Conservation (phyloP, 2,329 filamentous ascomycete genomes). For the Colletotrichum endophyticum region DNA sequence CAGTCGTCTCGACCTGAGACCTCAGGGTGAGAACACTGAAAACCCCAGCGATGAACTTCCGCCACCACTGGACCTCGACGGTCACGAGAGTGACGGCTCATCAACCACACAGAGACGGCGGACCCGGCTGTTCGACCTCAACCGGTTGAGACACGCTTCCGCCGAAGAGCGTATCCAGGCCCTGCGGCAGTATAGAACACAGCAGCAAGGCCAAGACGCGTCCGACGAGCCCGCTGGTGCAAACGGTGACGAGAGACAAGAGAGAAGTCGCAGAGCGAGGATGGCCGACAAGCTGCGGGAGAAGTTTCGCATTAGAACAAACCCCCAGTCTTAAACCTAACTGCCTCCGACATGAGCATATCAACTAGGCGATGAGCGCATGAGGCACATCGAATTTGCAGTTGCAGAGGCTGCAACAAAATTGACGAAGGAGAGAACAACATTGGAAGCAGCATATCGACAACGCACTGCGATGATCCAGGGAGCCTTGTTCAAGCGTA, state of each 20-base stretch:
- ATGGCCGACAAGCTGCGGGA: constrained; percentile 57
- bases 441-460: neutral
- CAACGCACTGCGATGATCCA: neutral
- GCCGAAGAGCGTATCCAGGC: constrained; percentile 67
- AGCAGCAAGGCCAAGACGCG: constrained; percentile 32
- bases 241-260: constrained; percentile 32
- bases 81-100: constrained; percentile 35
- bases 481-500: neutral
- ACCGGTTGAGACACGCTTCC: constrained; percentile 62
- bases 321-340: constrained; percentile 36
- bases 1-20: constrained; percentile 61
- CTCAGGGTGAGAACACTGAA: constrained; percentile 33
- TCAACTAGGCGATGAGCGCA: neutral
- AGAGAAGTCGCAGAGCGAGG: constrained; percentile 42
- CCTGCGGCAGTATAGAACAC: constrained; percentile 54
- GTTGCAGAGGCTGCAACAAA: neutral
- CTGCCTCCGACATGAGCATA: neutral
- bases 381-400: neutral
- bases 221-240: neutral
- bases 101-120: constrained; percentile 44
- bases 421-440: neutral
- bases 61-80: constrained; percentile 47
- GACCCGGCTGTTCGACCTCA: constrained; percentile 61
- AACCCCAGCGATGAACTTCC: constrained; percentile 33
- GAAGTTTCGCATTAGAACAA: constrained; percentile 57